phyloP scores from a whole-genome alignment of 202 grass and related monocot genomes.

The Digitaria exilis region DNA sequence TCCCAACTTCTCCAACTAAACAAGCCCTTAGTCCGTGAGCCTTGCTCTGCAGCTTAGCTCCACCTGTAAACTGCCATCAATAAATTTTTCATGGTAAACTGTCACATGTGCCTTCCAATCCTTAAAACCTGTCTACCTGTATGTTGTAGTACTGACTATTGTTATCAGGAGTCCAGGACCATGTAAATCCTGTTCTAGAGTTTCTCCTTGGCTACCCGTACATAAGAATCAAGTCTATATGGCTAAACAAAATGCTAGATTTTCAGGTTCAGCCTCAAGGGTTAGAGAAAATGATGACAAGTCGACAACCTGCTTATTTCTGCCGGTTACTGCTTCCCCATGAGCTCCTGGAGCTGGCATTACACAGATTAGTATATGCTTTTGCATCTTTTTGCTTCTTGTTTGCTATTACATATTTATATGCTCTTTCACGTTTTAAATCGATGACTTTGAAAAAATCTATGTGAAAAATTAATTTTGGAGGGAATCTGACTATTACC shows the following conservation, averaged over 20 bases:
- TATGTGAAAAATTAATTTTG: too few relatives aligned
- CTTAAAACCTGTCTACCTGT: neutral
- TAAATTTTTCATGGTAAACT: neutral
- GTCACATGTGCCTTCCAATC: neutral
- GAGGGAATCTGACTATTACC: neutral
- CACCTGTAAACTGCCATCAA: neutral
- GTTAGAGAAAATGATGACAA: neutral
- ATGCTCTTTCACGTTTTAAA: neutral
- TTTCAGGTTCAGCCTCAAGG: neutral
- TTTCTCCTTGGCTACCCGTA: neutral
- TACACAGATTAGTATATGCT: neutral
- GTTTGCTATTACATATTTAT: neutral
- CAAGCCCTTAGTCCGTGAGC: too few relatives aligned
- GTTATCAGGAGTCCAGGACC: neutral
- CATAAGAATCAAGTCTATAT: neutral
- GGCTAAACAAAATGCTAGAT: neutral
- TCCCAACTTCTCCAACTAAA: too few relatives aligned
- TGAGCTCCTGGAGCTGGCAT: neutral
- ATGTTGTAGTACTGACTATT: neutral
- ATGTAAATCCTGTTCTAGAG: neutral
- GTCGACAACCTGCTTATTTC: neutral
- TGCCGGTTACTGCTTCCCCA: neutral
- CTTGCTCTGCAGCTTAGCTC: neutral
- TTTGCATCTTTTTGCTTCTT: neutral
- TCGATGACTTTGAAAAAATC: too few relatives aligned